Percentiles rank a stretch among this genome's conserved stretches.
These are phyloP conservation scores for Aspergillus transmontanensis DNA, from an alignment of 2,329 filamentous ascomycete species.

Conservation along the genomic window DNA sequence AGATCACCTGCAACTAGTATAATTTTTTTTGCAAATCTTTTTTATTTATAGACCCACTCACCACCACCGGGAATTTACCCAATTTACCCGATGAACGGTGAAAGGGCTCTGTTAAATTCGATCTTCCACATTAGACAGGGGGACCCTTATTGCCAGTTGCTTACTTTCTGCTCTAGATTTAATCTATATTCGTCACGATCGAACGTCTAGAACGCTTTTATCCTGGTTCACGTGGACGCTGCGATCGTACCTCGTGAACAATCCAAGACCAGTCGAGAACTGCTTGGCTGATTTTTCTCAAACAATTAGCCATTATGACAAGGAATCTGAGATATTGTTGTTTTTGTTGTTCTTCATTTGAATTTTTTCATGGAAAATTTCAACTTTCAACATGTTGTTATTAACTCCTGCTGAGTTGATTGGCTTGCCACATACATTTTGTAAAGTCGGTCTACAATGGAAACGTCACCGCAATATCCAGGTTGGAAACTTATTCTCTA, in stretches of 20 bases:
- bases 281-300: neutral
- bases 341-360: neutral
- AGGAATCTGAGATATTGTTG: neutral
- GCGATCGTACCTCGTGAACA: neutral
- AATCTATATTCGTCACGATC: neutral
- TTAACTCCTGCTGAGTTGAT: neutral
- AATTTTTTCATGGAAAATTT: neutral
- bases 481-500: neutral
- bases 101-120: conserved; percentile 6
- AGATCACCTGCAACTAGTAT: neutral
- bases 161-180: neutral
- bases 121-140: neutral
- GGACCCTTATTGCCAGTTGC: neutral
- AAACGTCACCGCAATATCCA: neutral
- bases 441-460: neutral
- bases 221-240: neutral
- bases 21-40: neutral
- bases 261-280: neutral
- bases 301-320: neutral
- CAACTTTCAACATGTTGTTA: neutral
- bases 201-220: neutral
- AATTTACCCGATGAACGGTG: conserved; percentile 14
- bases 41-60: neutral
- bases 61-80: conserved; percentile 25
- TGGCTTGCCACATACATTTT: neutral